phyloP scores from a whole-genome alignment of 257 asterid genomes.

The Apocynum venetum region DNA sequence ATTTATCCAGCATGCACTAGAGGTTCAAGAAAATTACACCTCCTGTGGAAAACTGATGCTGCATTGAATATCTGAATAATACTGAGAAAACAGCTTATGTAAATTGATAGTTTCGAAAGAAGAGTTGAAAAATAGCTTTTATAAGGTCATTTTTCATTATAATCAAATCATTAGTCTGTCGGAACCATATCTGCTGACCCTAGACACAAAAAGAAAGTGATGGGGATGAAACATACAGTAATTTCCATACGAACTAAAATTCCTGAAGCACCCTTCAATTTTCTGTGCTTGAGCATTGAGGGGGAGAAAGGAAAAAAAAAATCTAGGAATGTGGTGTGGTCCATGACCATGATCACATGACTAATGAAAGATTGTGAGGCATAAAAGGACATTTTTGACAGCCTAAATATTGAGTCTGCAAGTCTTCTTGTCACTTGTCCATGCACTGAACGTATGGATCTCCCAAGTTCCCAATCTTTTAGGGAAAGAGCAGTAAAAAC shows the following conservation, averaged over 20 bases:
- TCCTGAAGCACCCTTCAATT: background rate
- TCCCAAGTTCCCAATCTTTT: slow-evolving; percentile 24
- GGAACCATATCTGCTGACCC: background rate
- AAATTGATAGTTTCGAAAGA: no score
- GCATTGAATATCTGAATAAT: background rate
- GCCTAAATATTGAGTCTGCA: slow-evolving; percentile 7
- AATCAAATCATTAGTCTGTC: background rate
- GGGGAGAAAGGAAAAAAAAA: background rate
- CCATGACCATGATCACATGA: slow-evolving; percentile 16
- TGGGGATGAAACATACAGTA: no score
- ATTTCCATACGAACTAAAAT: no score
- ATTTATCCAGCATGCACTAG: no score
- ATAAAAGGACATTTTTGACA: slow-evolving; percentile 23
- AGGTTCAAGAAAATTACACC: no score
- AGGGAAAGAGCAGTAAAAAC: slow-evolving; percentile 7
- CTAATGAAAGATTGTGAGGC: background rate
- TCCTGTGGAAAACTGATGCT: background rate
- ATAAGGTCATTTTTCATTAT: background rate
- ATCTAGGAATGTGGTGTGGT: slow-evolving; percentile 7
- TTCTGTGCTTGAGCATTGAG: background rate
- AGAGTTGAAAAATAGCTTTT: background rate
- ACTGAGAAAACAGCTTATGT: background rate
- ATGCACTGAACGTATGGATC: slow-evolving; percentile 19
- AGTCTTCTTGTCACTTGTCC: slow-evolving; percentile 7
- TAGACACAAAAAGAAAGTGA: background rate